Base-by-base conservation (phyloP, 2,329 filamentous ascomycete species). In the Pseudopithomyces chartarum region DNA sequence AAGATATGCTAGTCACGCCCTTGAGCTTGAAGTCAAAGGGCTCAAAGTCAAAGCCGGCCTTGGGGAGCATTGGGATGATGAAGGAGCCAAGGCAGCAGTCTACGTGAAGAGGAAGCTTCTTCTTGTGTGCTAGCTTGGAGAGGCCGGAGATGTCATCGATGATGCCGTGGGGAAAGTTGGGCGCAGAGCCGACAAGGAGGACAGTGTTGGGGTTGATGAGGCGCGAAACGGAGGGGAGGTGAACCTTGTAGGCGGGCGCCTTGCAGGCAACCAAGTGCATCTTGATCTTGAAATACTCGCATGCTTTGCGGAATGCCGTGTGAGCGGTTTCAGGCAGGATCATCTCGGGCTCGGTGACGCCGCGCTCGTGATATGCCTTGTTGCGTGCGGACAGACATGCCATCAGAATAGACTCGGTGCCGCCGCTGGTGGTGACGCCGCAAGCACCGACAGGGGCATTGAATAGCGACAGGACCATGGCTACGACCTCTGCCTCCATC, bases 21-120 rank as follows among this genome's bases (percentile, higher is more conserved):
- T 91, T 92, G 57, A 96, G 87, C 54, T 90, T 87, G 85, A 99
- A 99, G 76, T 99, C 95, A 73, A 98, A 98, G 5, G 87, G 87
- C 65, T 90, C 87, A 20, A 90, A 85, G 60, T 96, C 91, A 76
- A 97, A 98, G 43, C 95, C 95, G n/a, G 95, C 92, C 71, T 90
- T 91, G 62, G 92, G 88, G 42, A 99, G 89, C 80, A 94, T 92
- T 1, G 95, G 92, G 43, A 99, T 87, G 45, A 99, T 83, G 82
- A 99, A 98, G 2, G 92, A 97, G 38, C 95, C 95, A 17, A 99
- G 85, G 73, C 95, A 99, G 84, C 95, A 98, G 80, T 99, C 95
- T 49, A 99, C 94, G 75, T 99, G 95, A 11, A 99, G 85, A 17
- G 92, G 93, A 22, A 97, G 81, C 70, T 88, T 90, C 73, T 90